Evolutionary conservation across 495 filamentous ascomycete genomes (phyloP), one percentile per base, ranked within the genome.

Genomic region (Hypoxylon intermedium): DNA sequence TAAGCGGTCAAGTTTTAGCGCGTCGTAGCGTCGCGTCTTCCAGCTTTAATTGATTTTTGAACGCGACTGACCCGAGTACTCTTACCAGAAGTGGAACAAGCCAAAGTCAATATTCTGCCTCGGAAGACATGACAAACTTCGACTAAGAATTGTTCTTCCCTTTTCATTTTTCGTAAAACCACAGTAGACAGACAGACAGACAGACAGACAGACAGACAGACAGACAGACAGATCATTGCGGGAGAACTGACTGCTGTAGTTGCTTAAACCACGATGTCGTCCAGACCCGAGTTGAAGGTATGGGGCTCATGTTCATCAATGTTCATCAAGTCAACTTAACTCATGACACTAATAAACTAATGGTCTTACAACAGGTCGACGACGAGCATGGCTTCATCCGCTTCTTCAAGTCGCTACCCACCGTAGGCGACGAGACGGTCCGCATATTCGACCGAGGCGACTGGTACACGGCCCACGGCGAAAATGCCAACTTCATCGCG

Each of bases 361-460:
- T 1, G 12, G 3, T 44, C 45, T 24, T 15, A 15, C n/a, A 45
- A 45, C 18, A 95, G 91, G 89, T 97, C 63, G 94, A 98, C 66
- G 94, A 98, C 72, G 94, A 98, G 80, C 85, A 85, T 68, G 90
- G 93, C 58, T 98, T 98, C 78, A 97, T 97, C 72, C 87, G 87
- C 31, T 96, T 93, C 79, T 98, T 92, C 80, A 91, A 91, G 56
- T 86, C 83, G 26, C 83, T 98, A 6, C 85, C 90, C 6, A 51
- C 73, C 13, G 83, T 86, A 44, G 81, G 84, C 68, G 82, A 80
- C 7, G 91, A 93, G 57, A 87, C 87, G 0, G 82, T 98, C 21
- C 90, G 94, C 20, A 85, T 98, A 37, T 98, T 98, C 68, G 91
- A 97, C 69, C 86, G 94, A 58, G 91, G 91, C 26, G 94, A 98